Base-by-base conservation (phyloP, 208 protist species). In the Leishmania lainsoni region DNA sequence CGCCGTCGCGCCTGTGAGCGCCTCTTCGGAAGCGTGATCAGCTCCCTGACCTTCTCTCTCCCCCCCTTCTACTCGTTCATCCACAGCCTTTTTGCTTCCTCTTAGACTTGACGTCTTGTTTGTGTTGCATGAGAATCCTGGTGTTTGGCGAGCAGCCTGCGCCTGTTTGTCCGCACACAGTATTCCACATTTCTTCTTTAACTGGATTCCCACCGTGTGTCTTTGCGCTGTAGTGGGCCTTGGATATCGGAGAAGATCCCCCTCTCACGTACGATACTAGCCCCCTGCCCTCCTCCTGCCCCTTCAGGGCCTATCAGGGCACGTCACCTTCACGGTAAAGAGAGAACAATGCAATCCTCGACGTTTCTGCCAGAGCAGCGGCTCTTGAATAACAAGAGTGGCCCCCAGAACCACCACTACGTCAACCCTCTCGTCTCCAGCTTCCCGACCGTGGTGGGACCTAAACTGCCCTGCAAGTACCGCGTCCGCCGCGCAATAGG, bases 381-480 rank as follows among this genome's bases (percentile, higher is more conserved):
- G 14, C 32, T 3, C 1, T 22, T 5, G 0, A 79, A 20, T 26
- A 17, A 39, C 4, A 61, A 48, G 17, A 69, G 42, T n/a, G 58
- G 78, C 49, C 39, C 49, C 58, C 52, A 61, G 45, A 45, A 75
- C n/a, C 70, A 75, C 22, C 88, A 88, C 54, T 92, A 91, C 68
- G 81, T 86, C 0, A 87, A 80, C 75, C 89, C 87, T 1, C 84
- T 95, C 39, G 81, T 89, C 48, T 81, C 81, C 5, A 83, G 66
- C 80, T 95, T 95, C 65, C 86, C 91, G 5, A 66, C 63, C 42
- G 51, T 92, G 52, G 83, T 94, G 42, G 91, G 91, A 0, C 85
- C 86, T 0, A 68, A 66, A 72, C 68, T 89, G 80, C 89, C 91
- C 22, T 89, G 84, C 76, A 78, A 73, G 45, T 93, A 95, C 74